Evolutionary conservation across 176 grass and related monocot genomes (phyloP).

Genomic region (Juncus effusus): DNA sequence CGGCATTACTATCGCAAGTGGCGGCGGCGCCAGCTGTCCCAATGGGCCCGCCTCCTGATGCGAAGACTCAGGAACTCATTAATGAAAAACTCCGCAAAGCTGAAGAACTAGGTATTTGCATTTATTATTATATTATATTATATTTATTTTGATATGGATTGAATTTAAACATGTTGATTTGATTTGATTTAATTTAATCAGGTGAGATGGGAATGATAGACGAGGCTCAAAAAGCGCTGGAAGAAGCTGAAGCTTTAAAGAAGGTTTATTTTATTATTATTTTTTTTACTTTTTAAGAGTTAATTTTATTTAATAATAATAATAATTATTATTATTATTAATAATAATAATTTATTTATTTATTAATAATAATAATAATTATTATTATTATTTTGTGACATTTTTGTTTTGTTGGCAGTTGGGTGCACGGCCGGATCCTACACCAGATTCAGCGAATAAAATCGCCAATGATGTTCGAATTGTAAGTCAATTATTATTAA

Average conservation of each 20-base stretch:
- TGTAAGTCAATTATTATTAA: constrained; percentile 49
- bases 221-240: constrained; percentile 86
- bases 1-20: constrained; percentile 54
- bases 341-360: constrained; percentile 19
- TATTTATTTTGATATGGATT: neutral
- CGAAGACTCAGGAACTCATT: constrained; percentile 97
- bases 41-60: constrained; percentile 39
- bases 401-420: constrained; percentile 43
- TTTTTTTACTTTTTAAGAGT: no score
- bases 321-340: constrained; percentile 23
- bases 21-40: constrained; percentile 37
- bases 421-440: constrained; percentile 46
- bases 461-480: constrained; percentile 71
- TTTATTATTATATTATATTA: constrained; percentile 12
- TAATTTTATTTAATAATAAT: no score
- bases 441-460: constrained; percentile 54
- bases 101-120: constrained; percentile 78
- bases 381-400: constrained; percentile 13
- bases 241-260: constrained; percentile 95
- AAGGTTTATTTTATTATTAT: constrained; percentile 54
- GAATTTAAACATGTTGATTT: no score
- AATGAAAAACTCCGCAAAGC: constrained; percentile 93
- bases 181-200: neutral
- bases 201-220: constrained; percentile 90
- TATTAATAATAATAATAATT: constrained; percentile 3